Base-by-base conservation (phyloP, 192 early-diverging fungal genomes). In the Piromyces sp. region DNA sequence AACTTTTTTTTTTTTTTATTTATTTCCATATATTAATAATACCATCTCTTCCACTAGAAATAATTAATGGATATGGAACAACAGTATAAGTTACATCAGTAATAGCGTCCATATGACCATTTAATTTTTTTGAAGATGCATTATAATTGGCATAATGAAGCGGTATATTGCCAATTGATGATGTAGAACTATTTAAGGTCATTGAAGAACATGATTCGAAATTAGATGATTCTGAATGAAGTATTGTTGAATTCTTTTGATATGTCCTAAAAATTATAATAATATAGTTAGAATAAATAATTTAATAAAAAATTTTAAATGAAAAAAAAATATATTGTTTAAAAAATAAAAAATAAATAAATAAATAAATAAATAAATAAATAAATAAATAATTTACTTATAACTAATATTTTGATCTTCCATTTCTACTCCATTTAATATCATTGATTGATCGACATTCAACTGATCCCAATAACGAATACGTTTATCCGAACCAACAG, bases 51-150 rank as follows among this genome's bases (percentile, higher is more conserved):
- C 93, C 90, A 22, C 89, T 89, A 81, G 89, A 90, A 29, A 95
- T 92, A 19, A 95, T 83, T 92, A 95, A 93, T 80, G 90, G 91
- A 83, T 90, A 91, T 0, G 94, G 94, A 30, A 91, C 58, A 79
- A 92, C 88, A 26, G 93, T 93, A 33, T 94, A 80, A 9, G 86
- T 82, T 80, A 94, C 86, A 83, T 93, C 94, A 31, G 87, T 92
- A 58, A 95, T 93, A 14, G 91, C 88, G 86, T 95, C 94, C 80
- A 93, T 84, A 83, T 95, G 94, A 82, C 90, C 90, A 40, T 85
- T 83, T 82, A 91, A 81, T 33, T 90, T 58, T 30, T 40, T 40
- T 6, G 33, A 30, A 1, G 28, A 13, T 79, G n/a, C 86, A 82
- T 84, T 91, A 90, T 80, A 91, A 90, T 80, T 91, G 87, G 0